Base-by-base conservation (phyloP, 192 early-diverging fungal genomes). In the Podila minutissima region DNA sequence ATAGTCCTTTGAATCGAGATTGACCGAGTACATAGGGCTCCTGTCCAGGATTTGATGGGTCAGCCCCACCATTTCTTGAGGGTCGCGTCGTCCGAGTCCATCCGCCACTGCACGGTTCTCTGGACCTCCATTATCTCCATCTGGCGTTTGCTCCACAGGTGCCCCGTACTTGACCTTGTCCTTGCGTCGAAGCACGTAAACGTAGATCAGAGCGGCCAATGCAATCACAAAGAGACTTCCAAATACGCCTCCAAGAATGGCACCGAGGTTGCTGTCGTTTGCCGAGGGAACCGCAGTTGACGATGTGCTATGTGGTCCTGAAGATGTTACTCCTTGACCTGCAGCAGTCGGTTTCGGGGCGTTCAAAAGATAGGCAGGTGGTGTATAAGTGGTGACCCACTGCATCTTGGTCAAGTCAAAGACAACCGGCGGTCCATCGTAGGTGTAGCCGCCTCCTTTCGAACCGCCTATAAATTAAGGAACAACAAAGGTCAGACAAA, bases 381-480 rank as follows among this genome's bases (percentile, higher is more conserved):
- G 29, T 15, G 67, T 66, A 31, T 76, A 76, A 20, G 19, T 22
- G 1, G 46, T 50, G 12, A 53, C 58, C 74, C 74, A 76, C 7
- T 63, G 55, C 5, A 33, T 29, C 20, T 19, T 37, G 15, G 67
- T 33, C 48, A 76, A 55, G 31, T 69, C 57, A 65, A 57, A 76
- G n/a, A 76, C 29, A 26, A 76, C 35, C 13, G 74, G 74, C 24
- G 74, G 55, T 12, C 31, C 67, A 2, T 51, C 35, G 9, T 64
- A 29, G 0, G 74, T 76, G 46, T 35, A 64, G 1, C 17, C 17
- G 9, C 67, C 53, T 55, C 53, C 74, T 29, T 76, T 66, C 20
- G 10, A 70, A 0, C 74, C 74, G 41, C 41, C 41, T 46, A 46
- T 46, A 46, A 46, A 46, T 46, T 1, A 46, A 46, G 15, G 8